Evolutionary conservation across 2,329 filamentous ascomycete genomes (phyloP), one percentile per base, ranked within the genome.

Genomic region (Ceratocystis huliohia): DNA sequence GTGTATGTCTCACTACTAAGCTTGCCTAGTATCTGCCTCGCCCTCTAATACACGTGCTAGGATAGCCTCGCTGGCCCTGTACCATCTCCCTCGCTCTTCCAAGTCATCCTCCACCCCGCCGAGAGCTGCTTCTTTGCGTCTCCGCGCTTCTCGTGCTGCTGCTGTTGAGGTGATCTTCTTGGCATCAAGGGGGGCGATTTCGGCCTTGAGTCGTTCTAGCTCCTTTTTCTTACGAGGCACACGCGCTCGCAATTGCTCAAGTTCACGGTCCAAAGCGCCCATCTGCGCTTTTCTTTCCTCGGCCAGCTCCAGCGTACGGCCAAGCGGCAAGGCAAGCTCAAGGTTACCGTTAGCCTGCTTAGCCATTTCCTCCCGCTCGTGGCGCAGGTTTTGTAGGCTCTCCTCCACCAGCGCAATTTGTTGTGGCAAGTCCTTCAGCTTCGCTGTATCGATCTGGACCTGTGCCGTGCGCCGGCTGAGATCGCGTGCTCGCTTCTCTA

Each of bases 61-160:
- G 13, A 79, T 81, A 7, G 78, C 76, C 72, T 91, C 88, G n/a
- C 84, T 84, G 20, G 85, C 86, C 70, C 84, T 82, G 76, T 86
- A 85, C 89, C 89, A 93, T 70, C 88, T 79, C 5, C 87, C 89
- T 70, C 85, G 81, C 74, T 89, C 86, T 73, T 92, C 89, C 41
- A 91, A 74, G 71, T 92, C 88, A 71, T 91, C 88, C 17, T 84
- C 83, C 53, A 85, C 82, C 10, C 66, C 61, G 4, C 84, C 83
- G 6, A 86, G 76, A 7, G 84, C 81, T 10, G 81, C 81, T 71
- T 90, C 87, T 73, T 85, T 87, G 71, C 87, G 81, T 72, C 84
- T 79, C 74, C 81, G 82, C 13, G 88, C 88, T 71, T 92, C 88
- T 70, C 80, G 82, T n/a, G 88, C 88, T 17, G 87, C 85, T 28